Conservation (phyloP, 257 asterid genomes). For the Nicotiana knightiana region DNA sequence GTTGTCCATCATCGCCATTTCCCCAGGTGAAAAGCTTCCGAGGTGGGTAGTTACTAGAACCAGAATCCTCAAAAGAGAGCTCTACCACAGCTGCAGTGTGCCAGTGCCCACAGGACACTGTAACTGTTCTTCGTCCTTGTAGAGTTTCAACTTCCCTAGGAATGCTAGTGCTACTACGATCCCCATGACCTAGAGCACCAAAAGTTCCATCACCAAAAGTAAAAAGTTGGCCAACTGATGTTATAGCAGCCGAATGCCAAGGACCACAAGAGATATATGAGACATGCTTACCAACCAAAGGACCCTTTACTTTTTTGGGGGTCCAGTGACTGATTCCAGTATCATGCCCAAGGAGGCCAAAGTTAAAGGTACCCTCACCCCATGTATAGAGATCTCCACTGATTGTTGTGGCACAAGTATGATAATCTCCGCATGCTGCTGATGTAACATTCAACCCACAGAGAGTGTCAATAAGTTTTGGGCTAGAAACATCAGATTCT, state of each 20-base stretch:
- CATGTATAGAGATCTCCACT: conserved; percentile 68
- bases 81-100: conserved; percentile 75
- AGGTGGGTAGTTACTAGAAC: conserved; percentile 19
- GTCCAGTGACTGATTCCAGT: conserved; percentile 53
- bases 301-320: conserved; percentile 52
- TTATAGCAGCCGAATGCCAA: conserved; percentile 71
- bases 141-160: conserved; percentile 61
- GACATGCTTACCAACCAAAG: conserved; percentile 43
- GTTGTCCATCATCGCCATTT: conserved; percentile 68
- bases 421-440: conserved; percentile 71
- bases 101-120: conserved; percentile 72
- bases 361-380: conserved; percentile 63
- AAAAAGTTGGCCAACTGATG: conserved; percentile 52
- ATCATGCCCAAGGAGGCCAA: conserved; percentile 72
- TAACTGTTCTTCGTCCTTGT: conserved; percentile 38
- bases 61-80: conserved; percentile 21
- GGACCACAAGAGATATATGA: conserved; percentile 63
- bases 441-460: conserved; percentile 34
- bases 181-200: conserved; percentile 79
- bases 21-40: conserved; percentile 82
- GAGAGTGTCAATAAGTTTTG: conserved; percentile 42
- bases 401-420: conserved; percentile 55
- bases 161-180: conserved; percentile 34
- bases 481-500: conserved; percentile 37
- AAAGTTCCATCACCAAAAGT: conserved; percentile 81